Percentiles rank a stretch among this genome's conserved stretches.
phyloP scores from a whole-genome alignment of 2,329 filamentous ascomycete species.

The Ophiognomonia clavigignenti-juglandacearum region DNA sequence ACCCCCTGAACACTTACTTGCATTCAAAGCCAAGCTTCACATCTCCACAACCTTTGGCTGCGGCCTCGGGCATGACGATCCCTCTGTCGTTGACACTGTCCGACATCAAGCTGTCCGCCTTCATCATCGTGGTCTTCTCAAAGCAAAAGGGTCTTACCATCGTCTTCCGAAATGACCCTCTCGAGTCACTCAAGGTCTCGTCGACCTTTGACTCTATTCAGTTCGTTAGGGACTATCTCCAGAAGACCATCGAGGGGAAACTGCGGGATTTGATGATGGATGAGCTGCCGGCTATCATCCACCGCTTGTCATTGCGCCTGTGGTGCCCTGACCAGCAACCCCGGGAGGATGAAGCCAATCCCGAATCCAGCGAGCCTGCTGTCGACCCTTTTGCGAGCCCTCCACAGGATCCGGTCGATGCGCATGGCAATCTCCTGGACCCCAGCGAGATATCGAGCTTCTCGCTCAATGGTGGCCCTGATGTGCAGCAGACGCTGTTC shows the following conservation, averaged over 20 bases:
- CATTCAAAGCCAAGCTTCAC: conserved; percentile 88
- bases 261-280: conserved; percentile 95
- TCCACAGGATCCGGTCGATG: conserved; percentile 77
- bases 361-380: conserved; percentile 51
- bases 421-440: conserved; percentile 71
- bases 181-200: conserved; percentile 96
- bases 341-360: conserved; percentile 56
- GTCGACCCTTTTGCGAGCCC: conserved; percentile 79
- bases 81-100: conserved; percentile 96
- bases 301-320: conserved; percentile 79
- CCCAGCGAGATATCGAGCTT: conserved; percentile 70
- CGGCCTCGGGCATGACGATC: conserved; percentile 88
- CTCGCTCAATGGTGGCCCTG: conserved; percentile 72
- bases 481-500: conserved; percentile 85
- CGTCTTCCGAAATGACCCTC: conserved; percentile 95
- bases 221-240: conserved; percentile 94
- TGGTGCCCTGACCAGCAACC: conserved; percentile 84
- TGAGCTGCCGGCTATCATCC: conserved; percentile 92
- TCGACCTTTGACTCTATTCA: conserved; percentile 99
- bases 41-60: conserved; percentile 86
- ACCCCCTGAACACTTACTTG: conserved; percentile 93
- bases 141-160: conserved; percentile 95
- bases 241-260: conserved; percentile 92
- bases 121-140: conserved; percentile 96
- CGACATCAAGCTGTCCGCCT: conserved; percentile 91